Evolutionary conservation across 1,284 basidiomycete genomes (phyloP), one percentile per base, ranked within the genome.

Genomic region (Fomes fomentarius): DNA sequence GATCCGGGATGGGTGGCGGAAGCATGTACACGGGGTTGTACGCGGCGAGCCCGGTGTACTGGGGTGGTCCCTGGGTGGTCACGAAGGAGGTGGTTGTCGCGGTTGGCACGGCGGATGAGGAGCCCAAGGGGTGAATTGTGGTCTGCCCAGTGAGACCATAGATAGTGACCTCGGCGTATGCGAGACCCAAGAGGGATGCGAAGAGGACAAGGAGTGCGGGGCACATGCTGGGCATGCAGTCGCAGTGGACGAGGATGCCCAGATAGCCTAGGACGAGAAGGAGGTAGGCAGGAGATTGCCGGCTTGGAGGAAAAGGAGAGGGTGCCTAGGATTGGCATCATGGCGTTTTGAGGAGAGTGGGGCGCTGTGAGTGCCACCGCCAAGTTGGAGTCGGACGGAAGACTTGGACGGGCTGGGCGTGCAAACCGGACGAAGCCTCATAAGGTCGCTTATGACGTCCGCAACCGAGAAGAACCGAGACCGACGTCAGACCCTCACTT

Each of bases 1-100:
- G 60, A 3, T 40, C 44, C 10, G 62, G 64, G 25, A 65, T 38
- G 24, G 64, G 41, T 21, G 64, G 64, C 2, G 62, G 49, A 4
- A 45, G 33, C 34, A 65, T 52, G 17, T 57, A 51, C 14, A 58
- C 52, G 1, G 44, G 52, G 43, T 62, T 62, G 44, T 57, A 63
- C 7, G 63, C 61, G 1, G 57, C 53, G 12, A 43, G 35, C 2
- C 50, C 56, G 12, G 58, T 60, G 21, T 40, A 44, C 21, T 41
- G 43, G 7, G 53, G 53, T 5, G 47, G 39, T 3, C 53, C 43
- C 1, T 31, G 37, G 17, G 47, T 42, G 4, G 53, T 55, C 21
- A 45, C 48, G 33, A 41, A 55, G 17, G 47, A 46, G 3, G 52
- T 54, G 3, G 46, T 54, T 15, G 52, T 28, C 10, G 35, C 15